phyloP scores from a whole-genome alignment of 2,329 filamentous ascomycete species.

The Sclerotinia borealis region DNA sequence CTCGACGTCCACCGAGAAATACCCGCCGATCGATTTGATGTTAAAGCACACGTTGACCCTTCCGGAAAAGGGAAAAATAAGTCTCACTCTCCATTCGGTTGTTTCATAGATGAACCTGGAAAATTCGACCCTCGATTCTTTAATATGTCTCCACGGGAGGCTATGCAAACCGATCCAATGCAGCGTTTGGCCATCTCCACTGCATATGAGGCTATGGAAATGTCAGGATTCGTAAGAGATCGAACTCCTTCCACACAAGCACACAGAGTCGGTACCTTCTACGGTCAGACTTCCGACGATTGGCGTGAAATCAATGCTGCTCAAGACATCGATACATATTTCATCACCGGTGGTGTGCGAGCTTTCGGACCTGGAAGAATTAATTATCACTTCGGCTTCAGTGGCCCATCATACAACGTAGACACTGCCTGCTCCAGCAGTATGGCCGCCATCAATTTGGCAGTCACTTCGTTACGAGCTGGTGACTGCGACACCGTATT shows the following conservation, averaged over 20 bases:
- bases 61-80: slow-evolving; percentile 69
- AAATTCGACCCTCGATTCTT: slow-evolving; percentile 75
- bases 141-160: slow-evolving; percentile 78
- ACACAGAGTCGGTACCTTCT: slow-evolving; percentile 20
- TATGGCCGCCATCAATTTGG: slow-evolving; percentile 48
- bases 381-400: slow-evolving; percentile 38
- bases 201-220: slow-evolving; percentile 57
- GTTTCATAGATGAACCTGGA: slow-evolving; percentile 63
- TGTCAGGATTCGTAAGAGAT: slow-evolving; percentile 15
- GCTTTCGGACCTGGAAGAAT: slow-evolving; percentile 31
- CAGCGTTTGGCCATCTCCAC: slow-evolving; percentile 69
- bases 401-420: slow-evolving; percentile 47
- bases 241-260: slow-evolving; percentile 37
- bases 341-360: slow-evolving; percentile 24
- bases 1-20: slow-evolving; percentile 63
- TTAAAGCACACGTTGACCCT: slow-evolving; percentile 63
- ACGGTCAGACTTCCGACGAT: slow-evolving; percentile 20
- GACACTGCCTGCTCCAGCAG: slow-evolving; percentile 55
- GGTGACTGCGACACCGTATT: slow-evolving; percentile 40
- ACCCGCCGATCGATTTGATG: slow-evolving; percentile 57
- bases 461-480: slow-evolving; percentile 42
- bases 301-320: slow-evolving; percentile 19
- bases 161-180: slow-evolving; percentile 72
- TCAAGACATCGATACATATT: slow-evolving; percentile 27
- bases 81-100: slow-evolving; percentile 67